phyloP scores from a whole-genome alignment of 139 green algal genomes.

The Yamagishiella unicocca region DNA sequence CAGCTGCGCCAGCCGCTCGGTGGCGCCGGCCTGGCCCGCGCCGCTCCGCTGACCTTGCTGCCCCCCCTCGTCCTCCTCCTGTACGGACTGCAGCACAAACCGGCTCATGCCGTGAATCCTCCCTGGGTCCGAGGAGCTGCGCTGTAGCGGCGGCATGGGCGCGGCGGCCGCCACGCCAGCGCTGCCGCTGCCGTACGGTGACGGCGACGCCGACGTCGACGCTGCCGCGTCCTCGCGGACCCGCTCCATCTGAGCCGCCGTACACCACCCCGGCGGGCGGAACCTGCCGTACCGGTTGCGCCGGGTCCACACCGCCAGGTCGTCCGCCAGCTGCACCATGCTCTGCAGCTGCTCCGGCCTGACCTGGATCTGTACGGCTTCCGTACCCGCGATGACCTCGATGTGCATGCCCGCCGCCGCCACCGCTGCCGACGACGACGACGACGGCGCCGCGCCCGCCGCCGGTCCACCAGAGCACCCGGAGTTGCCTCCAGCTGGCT shows the following conservation, averaged over 20 bases:
- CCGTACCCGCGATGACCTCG: constrained; percentile 57
- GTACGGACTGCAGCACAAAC: neutral
- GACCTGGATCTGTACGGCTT: constrained; percentile 59
- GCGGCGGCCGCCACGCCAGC: neutral
- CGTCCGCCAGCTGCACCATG: constrained; percentile 60
- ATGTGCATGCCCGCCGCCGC: constrained; percentile 19
- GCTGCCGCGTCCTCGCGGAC: neutral
- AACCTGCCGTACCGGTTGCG: constrained; percentile 66
- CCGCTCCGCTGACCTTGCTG: too few relatives aligned
- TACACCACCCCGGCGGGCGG: constrained; percentile 66
- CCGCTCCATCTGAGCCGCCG: constrained; percentile 43
- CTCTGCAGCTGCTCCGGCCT: constrained; percentile 44
- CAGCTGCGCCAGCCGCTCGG: too few relatives aligned
- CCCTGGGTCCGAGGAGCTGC: constrained; percentile 14
- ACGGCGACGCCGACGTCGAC: neutral
- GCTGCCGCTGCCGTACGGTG: neutral
- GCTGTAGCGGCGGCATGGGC: neutral
- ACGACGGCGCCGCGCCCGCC: too few relatives aligned
- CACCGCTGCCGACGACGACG: neutral
- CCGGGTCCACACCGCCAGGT: constrained; percentile 57
- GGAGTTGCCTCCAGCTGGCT: too few relatives aligned
- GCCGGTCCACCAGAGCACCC: too few relatives aligned
- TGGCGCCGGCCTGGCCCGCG: too few relatives aligned
- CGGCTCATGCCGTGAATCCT: neutral
- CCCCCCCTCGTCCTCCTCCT: constrained; percentile 7